These are phyloP conservation scores for Colletotrichum ledebouriae DNA, from an alignment of 2,329 filamentous ascomycete genomes.

Conservation along the genomic window DNA sequence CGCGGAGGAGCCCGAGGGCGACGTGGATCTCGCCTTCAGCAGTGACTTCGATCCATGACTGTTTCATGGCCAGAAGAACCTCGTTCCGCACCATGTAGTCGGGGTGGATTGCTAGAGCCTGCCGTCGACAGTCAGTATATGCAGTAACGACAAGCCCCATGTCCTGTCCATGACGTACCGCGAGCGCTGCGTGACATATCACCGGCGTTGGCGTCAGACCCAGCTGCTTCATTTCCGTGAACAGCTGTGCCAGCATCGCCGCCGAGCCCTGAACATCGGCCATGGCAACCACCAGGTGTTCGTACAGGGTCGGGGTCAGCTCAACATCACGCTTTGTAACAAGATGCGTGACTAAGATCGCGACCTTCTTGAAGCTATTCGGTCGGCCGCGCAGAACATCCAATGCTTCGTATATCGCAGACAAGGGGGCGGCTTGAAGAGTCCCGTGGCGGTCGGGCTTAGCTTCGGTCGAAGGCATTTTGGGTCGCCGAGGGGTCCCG, in stretches of 20 bases:
- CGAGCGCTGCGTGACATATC: slow-evolving; percentile 79
- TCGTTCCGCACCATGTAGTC: slow-evolving; percentile 82
- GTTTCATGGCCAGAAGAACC: slow-evolving; percentile 80
- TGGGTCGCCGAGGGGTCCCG: not conserved
- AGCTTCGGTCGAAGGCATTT: slow-evolving; percentile 2
- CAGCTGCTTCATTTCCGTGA: slow-evolving; percentile 78
- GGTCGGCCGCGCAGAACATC: slow-evolving; percentile 54
- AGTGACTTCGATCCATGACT: slow-evolving; percentile 76
- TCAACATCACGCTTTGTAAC: slow-evolving; percentile 66
- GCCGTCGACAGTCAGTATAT: slow-evolving; percentile 27
- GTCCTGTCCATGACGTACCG: slow-evolving; percentile 57
- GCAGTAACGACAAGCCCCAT: accelerated
- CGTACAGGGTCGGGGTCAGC: slow-evolving; percentile 75
- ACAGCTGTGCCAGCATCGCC: slow-evolving; percentile 70
- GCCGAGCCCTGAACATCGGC: slow-evolving; percentile 76
- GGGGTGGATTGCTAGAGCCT: slow-evolving; percentile 85
- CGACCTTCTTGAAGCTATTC: slow-evolving; percentile 55
- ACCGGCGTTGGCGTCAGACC: slow-evolving; percentile 73
- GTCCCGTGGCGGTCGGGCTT: slow-evolving; percentile 42
- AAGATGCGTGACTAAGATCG: slow-evolving; percentile 68
- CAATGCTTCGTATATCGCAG: slow-evolving; percentile 63
- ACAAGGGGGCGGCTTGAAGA: slow-evolving; percentile 50
- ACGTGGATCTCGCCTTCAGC: slow-evolving; percentile 75
- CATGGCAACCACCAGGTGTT: slow-evolving; percentile 81
- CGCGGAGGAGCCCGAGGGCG: slow-evolving; percentile 80